Percentiles rank a stretch among this genome's conserved stretches.
These are phyloP conservation scores for Brassica cretica DNA, from an alignment of 345 rosid species.

Conservation along the genomic window DNA sequence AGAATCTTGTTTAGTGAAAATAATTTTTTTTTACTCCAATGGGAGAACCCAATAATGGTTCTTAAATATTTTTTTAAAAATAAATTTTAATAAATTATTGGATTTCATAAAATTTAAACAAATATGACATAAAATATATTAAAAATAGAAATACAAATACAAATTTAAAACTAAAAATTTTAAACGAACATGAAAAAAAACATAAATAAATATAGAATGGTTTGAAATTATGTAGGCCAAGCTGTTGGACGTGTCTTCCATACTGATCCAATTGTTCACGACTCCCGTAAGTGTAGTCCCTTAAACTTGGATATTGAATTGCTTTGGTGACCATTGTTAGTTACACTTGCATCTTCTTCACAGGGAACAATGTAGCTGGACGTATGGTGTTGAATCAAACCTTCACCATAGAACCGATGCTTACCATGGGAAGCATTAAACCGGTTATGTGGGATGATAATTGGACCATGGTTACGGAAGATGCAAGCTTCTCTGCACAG, in stretches of 20 bases:
- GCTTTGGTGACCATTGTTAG: background rate
- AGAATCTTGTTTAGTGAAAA: too few species aligned
- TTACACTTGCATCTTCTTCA: background rate
- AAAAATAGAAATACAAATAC: too few species aligned
- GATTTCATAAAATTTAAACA: too few species aligned
- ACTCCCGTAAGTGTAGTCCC: constrained; percentile 56
- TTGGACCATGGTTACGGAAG: constrained; percentile 93
- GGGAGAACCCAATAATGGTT: too few species aligned
- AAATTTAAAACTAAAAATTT: too few species aligned
- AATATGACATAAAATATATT: too few species aligned
- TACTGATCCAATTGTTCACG: constrained; percentile 81
- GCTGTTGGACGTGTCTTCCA: constrained; percentile 93
- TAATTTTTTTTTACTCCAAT: too few species aligned
- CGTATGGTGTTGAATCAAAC: constrained; percentile 87
- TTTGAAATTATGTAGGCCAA: constrained; percentile 82
- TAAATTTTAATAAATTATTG: too few species aligned
- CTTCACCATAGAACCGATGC: constrained; percentile 94
- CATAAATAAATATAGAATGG: too few species aligned
- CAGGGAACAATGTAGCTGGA: constrained; percentile 82
- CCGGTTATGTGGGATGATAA: constrained; percentile 89
- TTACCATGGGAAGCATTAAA: constrained; percentile 78
- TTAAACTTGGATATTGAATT: constrained; percentile 3
- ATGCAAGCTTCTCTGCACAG: constrained; percentile 53
- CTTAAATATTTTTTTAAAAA: too few species aligned
- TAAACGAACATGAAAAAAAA: too few species aligned